Evolutionary conservation across 2,329 filamentous ascomycete species (phyloP).

Genomic region (Cladophialophora immunda): DNA sequence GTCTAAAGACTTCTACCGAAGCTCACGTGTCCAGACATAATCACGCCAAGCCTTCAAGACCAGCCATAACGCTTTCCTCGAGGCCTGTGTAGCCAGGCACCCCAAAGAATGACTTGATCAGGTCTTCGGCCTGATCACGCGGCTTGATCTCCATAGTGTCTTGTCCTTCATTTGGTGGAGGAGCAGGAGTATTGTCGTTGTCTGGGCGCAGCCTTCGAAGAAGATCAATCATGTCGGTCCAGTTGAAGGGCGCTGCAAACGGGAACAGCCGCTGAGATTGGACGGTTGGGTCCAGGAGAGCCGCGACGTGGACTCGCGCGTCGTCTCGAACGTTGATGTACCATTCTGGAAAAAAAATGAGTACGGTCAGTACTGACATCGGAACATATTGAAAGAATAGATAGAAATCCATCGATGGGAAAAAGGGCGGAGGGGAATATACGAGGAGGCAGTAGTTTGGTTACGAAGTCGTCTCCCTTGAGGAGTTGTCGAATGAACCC

Average conservation of each 20-base stretch:
- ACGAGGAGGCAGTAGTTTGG: slow-evolving; percentile 9
- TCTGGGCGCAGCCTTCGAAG: slow-evolving; percentile 45
- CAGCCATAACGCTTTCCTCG: slow-evolving; percentile 36
- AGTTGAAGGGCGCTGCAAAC: slow-evolving; percentile 58
- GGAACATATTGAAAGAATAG: no score
- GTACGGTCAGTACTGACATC: no score
- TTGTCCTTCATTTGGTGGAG: slow-evolving; percentile 16
- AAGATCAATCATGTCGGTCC: slow-evolving; percentile 52
- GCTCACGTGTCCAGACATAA: no score
- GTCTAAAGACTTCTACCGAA: no score
- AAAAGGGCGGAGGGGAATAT: no score
- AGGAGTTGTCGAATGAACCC: slow-evolving; percentile 5
- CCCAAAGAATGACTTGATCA: slow-evolving; percentile 25
- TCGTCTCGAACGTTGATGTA: slow-evolving; percentile 55
- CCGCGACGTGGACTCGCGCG: slow-evolving; percentile 63
- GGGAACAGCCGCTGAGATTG: slow-evolving; percentile 63
- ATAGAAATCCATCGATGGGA: no score
- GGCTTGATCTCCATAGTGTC: no score
- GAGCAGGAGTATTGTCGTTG: slow-evolving; percentile 16
- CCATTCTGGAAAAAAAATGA: slow-evolving; percentile 27
- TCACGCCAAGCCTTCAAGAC: no score
- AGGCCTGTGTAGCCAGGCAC: slow-evolving; percentile 24
- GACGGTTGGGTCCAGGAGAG: slow-evolving; percentile 56
- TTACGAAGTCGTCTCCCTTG: slow-evolving; percentile 7
- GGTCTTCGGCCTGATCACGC: slow-evolving; percentile 19